These are phyloP conservation scores for Kurtzmaniella natalensis DNA, from an alignment of 1,139 yeast species.

Conservation along the genomic window DNA sequence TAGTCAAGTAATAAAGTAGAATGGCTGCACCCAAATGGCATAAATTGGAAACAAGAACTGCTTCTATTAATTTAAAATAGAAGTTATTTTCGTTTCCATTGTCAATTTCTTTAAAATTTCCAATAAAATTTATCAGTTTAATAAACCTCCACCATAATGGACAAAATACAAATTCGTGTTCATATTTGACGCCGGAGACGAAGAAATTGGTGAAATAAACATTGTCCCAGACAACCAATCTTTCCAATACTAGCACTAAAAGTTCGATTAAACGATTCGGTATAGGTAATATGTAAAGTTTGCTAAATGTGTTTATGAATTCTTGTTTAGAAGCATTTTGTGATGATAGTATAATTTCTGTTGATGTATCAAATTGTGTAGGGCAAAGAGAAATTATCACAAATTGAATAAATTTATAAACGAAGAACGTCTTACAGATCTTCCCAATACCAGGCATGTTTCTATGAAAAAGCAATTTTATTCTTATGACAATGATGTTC, in stretches of 20 bases:
- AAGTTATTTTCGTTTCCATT: constrained; percentile 19
- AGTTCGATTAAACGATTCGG: no score
- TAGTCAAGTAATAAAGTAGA: constrained; percentile 49
- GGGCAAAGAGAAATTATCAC: constrained; percentile 31
- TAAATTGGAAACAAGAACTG: constrained; percentile 46
- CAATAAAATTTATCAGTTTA: constrained; percentile 11
- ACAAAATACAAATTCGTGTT: constrained; percentile 90
- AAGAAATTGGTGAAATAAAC: constrained; percentile 69
- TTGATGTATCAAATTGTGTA: constrained; percentile 37
- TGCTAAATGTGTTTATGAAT: constrained; percentile 1
- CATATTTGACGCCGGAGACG: constrained; percentile 50
- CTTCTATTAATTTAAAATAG: constrained; percentile 40
- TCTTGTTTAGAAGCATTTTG: constrained; percentile 1
- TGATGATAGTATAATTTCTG: constrained; percentile 20
- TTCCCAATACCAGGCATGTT: background rate
- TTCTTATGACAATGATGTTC: no score
- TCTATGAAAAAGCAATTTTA: no score
- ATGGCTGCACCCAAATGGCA: constrained; percentile 50
- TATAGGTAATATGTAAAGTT: background rate
- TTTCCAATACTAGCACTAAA: constrained; percentile 42
- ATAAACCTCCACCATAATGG: constrained; percentile 68
- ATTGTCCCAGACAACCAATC: constrained; percentile 77
- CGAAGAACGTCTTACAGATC: constrained; percentile 13
- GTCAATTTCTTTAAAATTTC: constrained; percentile 3
- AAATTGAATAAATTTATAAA: constrained; percentile 27